Conservation (phyloP, 768 basidiomycete genomes). For the Kwoniella sp. region DNA sequence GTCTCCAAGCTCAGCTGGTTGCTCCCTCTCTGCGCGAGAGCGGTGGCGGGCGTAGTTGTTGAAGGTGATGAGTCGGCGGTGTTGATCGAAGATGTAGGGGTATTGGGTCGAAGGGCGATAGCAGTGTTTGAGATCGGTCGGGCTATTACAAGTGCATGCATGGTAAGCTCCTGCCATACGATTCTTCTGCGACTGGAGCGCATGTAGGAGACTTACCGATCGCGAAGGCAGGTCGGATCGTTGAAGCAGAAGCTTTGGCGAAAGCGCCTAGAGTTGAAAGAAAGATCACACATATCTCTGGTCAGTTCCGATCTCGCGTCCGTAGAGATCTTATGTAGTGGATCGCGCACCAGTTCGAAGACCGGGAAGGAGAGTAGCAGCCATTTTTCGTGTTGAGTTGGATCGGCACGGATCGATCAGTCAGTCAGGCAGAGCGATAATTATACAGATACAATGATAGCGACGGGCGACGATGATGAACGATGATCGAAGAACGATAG, state of each 20-base stretch:
- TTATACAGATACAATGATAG: slow-evolving; percentile 10
- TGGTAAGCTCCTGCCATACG: background rate
- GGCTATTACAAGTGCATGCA: slow-evolving; percentile 11
- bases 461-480: background rate
- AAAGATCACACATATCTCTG: background rate
- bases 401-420: too few species aligned
- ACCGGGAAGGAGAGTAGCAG: slow-evolving; percentile 34
- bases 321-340: background rate
- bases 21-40: slow-evolving; percentile 73
- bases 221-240: slow-evolving; percentile 26
- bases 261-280: slow-evolving; percentile 13
- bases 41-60: slow-evolving; percentile 59
- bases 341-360: slow-evolving; percentile 31
- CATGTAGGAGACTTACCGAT: slow-evolving; percentile 31
- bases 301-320: background rate
- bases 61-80: slow-evolving; percentile 49
- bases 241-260: slow-evolving; percentile 24
- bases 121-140: slow-evolving; percentile 47
- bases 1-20: slow-evolving; percentile 84
- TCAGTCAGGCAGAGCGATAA: background rate
- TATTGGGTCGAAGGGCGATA: slow-evolving; percentile 46
- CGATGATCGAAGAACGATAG: background rate
- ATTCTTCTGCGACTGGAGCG: background rate
- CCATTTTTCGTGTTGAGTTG: slow-evolving; percentile 25
- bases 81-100: slow-evolving; percentile 47